Conservation (phyloP, 148 eudicot genomes). For the Limonium bicolor region DNA sequence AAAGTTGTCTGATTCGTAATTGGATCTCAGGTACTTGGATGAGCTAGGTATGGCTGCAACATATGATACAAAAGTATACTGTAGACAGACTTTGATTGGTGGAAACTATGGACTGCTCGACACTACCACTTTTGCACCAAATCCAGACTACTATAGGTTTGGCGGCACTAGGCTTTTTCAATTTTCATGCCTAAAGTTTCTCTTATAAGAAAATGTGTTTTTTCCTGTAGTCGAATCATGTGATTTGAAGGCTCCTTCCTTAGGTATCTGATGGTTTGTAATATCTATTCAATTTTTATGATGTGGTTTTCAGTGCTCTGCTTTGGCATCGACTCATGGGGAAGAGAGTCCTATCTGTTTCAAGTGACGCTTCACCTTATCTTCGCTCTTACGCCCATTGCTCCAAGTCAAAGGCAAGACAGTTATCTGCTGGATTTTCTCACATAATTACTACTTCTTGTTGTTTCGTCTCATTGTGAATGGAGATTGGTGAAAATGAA, state of each 20-base stretch:
- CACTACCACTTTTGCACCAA: slow-evolving; percentile 32
- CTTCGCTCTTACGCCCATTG: slow-evolving; percentile 59
- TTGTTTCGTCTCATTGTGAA: slow-evolving; percentile 1
- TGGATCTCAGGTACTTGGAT: slow-evolving; percentile 42
- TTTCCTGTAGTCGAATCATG: not conserved
- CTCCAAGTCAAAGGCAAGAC: slow-evolving; percentile 44
- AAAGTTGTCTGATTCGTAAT: not conserved
- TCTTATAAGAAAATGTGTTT: not conserved
- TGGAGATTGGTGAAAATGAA: not conserved
- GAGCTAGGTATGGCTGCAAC: slow-evolving; percentile 58
- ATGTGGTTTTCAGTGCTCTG: slow-evolving; percentile 42
- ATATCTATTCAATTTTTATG: not conserved
- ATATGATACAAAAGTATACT: slow-evolving; percentile 41
- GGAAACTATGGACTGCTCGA: slow-evolving; percentile 52
- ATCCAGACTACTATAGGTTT: slow-evolving; percentile 61
- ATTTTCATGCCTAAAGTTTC: not conserved
- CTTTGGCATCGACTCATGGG: slow-evolving; percentile 66
- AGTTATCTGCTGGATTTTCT: too few species aligned
- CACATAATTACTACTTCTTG: not conserved
- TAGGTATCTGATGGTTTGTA: too few species aligned
- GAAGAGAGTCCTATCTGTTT: slow-evolving; percentile 31
- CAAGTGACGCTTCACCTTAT: slow-evolving; percentile 20
- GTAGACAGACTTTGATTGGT: slow-evolving; percentile 52
- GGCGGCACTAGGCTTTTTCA: not conserved
- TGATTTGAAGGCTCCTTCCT: not conserved